Conservation (phyloP, 1,284 basidiomycete species). For the Cerrena zonata region DNA sequence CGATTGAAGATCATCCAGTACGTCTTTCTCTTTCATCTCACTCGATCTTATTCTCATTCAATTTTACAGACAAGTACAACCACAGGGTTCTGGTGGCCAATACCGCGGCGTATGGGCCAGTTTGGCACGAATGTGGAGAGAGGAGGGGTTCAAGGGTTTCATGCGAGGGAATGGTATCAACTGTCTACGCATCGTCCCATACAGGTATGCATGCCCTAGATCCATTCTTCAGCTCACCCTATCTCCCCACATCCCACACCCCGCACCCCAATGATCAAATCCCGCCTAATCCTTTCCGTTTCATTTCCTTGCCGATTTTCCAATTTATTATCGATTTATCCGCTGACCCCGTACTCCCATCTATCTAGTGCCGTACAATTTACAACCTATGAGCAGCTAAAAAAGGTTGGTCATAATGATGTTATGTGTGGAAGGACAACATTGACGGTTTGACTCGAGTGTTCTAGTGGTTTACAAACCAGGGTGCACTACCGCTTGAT, state of each 20-base stretch:
- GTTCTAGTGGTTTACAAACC: conserved; percentile 60
- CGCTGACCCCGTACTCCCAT: too few species aligned
- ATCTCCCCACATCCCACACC: background rate
- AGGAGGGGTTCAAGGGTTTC: conserved; percentile 87
- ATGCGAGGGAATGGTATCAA: conserved; percentile 93
- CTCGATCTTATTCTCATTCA: background rate
- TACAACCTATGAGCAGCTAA: conserved; percentile 84
- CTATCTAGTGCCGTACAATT: conserved; percentile 88
- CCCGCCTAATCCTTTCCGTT: background rate
- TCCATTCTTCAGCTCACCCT: background rate
- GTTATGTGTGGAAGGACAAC: background rate
- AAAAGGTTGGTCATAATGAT: conserved; percentile 51
- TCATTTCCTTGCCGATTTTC: conserved; percentile 8
- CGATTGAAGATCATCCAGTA: conserved; percentile 93
- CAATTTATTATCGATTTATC: too few species aligned
- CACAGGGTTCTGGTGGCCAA: conserved; percentile 50
- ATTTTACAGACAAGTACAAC: conserved; percentile 70
- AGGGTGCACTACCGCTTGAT: conserved; percentile 70
- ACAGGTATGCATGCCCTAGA: conserved; percentile 39
- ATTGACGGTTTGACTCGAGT: conserved; percentile 19
- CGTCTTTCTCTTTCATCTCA: conserved; percentile 24
- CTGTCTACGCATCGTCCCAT: conserved; percentile 82
- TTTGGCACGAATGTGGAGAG: conserved; percentile 82
- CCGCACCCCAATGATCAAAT: too few species aligned
- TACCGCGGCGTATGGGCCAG: conserved; percentile 82